These are phyloP conservation scores for Cryphonectria carpinicola DNA, from an alignment of 2,329 filamentous ascomycete genomes.

Conservation along the genomic window DNA sequence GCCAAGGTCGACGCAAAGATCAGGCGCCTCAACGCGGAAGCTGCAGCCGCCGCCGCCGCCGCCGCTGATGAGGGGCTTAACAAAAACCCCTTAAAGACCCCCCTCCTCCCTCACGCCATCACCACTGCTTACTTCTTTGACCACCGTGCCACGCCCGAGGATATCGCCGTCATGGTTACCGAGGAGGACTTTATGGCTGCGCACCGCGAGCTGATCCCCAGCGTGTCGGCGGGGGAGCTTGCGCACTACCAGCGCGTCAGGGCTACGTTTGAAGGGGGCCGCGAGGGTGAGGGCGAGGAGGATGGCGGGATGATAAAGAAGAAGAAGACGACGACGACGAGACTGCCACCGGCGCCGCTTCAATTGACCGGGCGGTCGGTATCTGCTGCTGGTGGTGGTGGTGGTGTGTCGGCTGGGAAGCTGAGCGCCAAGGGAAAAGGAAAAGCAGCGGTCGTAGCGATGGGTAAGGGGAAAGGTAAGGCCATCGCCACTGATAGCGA, in stretches of 20 bases:
- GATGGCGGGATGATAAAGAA: conserved; percentile 43
- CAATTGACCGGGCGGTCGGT: conserved; percentile 34
- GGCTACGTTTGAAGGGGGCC: conserved; percentile 75
- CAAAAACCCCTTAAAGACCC: conserved; percentile 36
- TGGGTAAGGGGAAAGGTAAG: conserved; percentile 41
- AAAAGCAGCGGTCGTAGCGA: conserved; percentile 30
- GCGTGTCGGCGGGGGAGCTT: conserved; percentile 89
- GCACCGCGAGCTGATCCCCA: conserved; percentile 84
- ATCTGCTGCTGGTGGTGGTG: conserved; percentile 28
- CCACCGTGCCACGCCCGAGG: conserved; percentile 79
- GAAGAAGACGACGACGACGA: conserved; percentile 37
- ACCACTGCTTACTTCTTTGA: conserved; percentile 96
- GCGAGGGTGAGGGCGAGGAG: conserved; percentile 46
- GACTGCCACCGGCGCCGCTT: conserved; percentile 30
- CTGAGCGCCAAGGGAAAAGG: conserved; percentile 42
- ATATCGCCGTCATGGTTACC: conserved; percentile 84
- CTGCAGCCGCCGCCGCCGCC: conserved; percentile 30
- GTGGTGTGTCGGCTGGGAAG: conserved; percentile 17
- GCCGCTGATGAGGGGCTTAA: conserved; percentile 29
- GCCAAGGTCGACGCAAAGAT: conserved; percentile 84
- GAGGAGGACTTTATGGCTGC: conserved; percentile 87
- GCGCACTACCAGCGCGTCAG: conserved; percentile 88
- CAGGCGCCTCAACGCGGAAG: conserved; percentile 63
- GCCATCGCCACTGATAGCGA: conserved; percentile 43
- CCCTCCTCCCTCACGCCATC: conserved; percentile 52